These are phyloP conservation scores for Picea glauca DNA, from an alignment of 75 land plant species.

Conservation along the genomic window DNA sequence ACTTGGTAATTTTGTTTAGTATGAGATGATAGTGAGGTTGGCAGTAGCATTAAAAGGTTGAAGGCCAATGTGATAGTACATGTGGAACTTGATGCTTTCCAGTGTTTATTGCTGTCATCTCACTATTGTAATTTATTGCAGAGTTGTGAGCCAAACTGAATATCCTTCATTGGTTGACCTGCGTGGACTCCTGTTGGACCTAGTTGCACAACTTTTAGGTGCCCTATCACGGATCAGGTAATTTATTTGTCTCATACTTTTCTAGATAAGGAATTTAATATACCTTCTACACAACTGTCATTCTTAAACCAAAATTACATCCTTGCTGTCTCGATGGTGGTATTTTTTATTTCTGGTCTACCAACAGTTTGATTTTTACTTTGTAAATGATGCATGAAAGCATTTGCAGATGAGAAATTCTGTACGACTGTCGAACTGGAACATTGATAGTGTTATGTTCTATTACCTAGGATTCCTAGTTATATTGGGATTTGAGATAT, in stretches of 20 bases:
- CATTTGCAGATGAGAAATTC: not conserved
- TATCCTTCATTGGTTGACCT: constrained; percentile 98
- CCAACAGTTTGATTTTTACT: not conserved
- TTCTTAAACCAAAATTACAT: not conserved
- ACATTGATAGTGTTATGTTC: not conserved
- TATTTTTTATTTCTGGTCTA: not conserved
- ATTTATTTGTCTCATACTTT: not conserved
- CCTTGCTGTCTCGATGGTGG: not conserved
- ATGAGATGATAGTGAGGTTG: too few relatives aligned
- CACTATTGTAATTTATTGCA: constrained; percentile 25
- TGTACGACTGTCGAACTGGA: not conserved
- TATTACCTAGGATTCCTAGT: too few relatives aligned
- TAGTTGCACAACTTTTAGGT: constrained; percentile 98
- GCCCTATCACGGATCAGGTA: constrained; percentile 96
- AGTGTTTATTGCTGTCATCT: not conserved
- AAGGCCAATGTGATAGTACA: not conserved
- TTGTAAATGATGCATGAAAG: not conserved
- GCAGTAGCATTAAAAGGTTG: not conserved
- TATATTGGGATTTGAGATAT: too few relatives aligned
- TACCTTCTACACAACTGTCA: not conserved
- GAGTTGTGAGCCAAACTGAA: constrained; percentile 96
- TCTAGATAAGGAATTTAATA: not conserved
- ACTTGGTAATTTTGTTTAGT: not conserved
- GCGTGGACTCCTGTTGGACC: constrained; percentile 88
- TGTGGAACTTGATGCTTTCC: not conserved